Evolutionary conservation across 805 yeast genomes (phyloP), one percentile per base, ranked within the genome.

Genomic region (Starmera quercuum): DNA sequence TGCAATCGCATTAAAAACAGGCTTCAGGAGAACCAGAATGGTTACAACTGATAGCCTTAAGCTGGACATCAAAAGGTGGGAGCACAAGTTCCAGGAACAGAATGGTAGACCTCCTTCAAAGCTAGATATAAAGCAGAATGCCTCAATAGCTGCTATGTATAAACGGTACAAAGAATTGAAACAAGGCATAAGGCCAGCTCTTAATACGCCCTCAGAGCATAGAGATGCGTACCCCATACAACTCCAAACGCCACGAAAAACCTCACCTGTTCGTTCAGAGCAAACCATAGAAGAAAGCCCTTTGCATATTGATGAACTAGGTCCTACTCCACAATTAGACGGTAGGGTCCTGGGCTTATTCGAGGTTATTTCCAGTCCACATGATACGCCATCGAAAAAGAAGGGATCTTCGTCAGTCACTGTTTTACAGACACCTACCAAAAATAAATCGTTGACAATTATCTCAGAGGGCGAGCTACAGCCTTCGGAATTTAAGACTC

Each of bases 301-400:
- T 8, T 14, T 30, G 4, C 16, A 20, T 5, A 33, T 39, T 7
- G 32, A 47, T 0, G 82, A 75, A 39, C 51, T 84, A 10, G 95
- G 95, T 0, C 95, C 95, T 1, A 85, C 95, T 0, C 95, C 95
- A 0, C 95, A 85, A 45, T 68, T 84, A 8, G 68, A 78, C 40
- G 95, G 95, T 0, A 71, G 80, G 34, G 83, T 83, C 0, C 53
- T 83, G 22, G 77, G 92, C 13, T 64, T 85, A 4, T 79, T 85
- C 49, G 95, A 84, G 40, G 39, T 37, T 5, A 26, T 45, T 9
- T 40, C 41, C 7, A 42, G 45, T 9, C 49, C 49, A 4, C 26
- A 34, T 7, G 27, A 19, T 2, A 34, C 47, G 4, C 51, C 56
- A 5, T 28, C 40, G 7, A 38, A 35, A 10, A 25, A 31, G 18